phyloP scores from a whole-genome alignment of 164 flowering plant species.

The Piper betle region DNA sequence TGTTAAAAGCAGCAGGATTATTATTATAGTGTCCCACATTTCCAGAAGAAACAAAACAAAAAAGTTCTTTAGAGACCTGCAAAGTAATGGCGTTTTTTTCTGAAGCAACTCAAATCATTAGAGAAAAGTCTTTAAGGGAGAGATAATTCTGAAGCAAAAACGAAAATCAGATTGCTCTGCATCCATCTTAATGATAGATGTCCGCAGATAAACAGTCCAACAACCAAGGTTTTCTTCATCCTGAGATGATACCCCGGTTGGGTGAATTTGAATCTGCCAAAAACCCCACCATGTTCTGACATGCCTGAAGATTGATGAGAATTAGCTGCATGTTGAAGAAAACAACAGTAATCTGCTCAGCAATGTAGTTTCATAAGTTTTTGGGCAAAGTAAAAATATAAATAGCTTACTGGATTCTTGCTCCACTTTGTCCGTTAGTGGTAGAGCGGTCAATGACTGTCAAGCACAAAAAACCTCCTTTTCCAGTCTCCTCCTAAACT shows the following conservation, averaged over 20 bases:
- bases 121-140: constrained; percentile 69
- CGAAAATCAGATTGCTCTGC: constrained; percentile 83
- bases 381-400: not conserved
- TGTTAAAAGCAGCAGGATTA: constrained; percentile 16
- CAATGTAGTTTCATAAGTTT: not conserved
- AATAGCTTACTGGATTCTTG: no score
- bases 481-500: no score
- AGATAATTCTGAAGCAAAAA: constrained; percentile 82
- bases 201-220: constrained; percentile 60
- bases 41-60: not conserved
- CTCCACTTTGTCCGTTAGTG: no score
- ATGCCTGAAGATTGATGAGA: constrained; percentile 32
- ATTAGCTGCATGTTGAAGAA: constrained; percentile 34
- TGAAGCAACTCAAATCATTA: no score
- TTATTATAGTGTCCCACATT: not conserved
- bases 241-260: no score
- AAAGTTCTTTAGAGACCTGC: constrained; percentile 36
- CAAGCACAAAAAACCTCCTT: no score
- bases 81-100: no score
- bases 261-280: no score
- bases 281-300: constrained; percentile 48
- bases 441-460: no score
- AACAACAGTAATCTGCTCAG: not conserved
- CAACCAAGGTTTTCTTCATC: constrained; percentile 43
- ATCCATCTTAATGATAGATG: constrained; percentile 75